Conservation (phyloP, 139 green algal genomes). For the Eudorina sp. region DNA sequence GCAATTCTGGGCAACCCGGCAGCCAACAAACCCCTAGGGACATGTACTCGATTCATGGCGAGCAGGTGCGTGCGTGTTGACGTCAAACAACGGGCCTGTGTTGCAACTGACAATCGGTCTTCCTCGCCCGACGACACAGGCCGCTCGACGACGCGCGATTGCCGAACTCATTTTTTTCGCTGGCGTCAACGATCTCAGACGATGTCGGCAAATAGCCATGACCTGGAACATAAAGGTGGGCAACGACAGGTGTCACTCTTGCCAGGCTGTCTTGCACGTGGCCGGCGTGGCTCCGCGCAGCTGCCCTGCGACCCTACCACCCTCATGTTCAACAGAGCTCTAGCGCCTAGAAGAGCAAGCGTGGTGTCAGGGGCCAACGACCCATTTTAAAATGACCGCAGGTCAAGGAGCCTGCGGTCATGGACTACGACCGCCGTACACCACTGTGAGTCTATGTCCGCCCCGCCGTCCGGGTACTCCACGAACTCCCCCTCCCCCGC, state of each 20-base stretch:
- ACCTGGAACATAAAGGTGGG: slow-evolving; percentile 51
- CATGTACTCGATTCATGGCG: slow-evolving; percentile 68
- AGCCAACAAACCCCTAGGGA: slow-evolving; percentile 24
- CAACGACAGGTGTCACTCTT: no score
- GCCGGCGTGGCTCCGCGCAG: not conserved
- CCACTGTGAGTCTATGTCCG: slow-evolving; percentile 77
- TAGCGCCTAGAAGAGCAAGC: no score
- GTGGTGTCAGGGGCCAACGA: no score
- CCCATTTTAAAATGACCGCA: no score
- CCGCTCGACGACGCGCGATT: slow-evolving; percentile 83
- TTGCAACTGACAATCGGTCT: not conserved
- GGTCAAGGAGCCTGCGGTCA: slow-evolving; percentile 79
- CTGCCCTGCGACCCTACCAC: not conserved
- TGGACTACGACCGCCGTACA: slow-evolving; percentile 92
- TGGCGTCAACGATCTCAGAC: slow-evolving; percentile 80
- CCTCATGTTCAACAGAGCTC: no score
- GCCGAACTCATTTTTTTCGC: slow-evolving; percentile 94
- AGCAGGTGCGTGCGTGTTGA: slow-evolving; percentile 50
- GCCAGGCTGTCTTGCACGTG: slow-evolving; percentile 1
- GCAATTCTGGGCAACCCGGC: not conserved
- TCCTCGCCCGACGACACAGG: slow-evolving; percentile 64
- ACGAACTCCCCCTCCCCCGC: not conserved
- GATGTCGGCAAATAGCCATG: slow-evolving; percentile 78
- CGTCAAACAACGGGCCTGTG: not conserved
- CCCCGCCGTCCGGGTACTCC: no score